A percentile compares a stretch with the other conserved stretches of the same genome.
Evolutionary conservation across 768 basidiomycete genomes (phyloP).

Genomic region (Boletus reticulatus): DNA sequence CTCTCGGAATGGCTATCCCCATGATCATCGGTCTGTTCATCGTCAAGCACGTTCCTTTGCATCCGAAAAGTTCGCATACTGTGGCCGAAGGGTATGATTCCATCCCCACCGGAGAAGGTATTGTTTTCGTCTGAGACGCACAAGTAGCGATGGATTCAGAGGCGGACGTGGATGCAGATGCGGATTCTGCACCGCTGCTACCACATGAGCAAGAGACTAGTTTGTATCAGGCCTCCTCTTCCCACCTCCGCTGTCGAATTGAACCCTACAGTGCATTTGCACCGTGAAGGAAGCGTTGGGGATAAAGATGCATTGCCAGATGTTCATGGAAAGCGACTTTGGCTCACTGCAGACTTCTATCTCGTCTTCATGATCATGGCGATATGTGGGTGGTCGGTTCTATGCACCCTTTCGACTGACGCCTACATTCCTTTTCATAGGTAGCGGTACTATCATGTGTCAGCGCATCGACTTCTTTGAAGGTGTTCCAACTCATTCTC

Average conservation of each 20-base stretch:
- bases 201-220: slow-evolving; percentile 15
- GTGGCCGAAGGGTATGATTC: slow-evolving; percentile 18
- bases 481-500: background rate
- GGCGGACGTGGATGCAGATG: slow-evolving; percentile 13
- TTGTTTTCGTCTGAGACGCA: slow-evolving; percentile 25
- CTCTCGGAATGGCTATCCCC: slow-evolving; percentile 73
- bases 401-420: background rate
- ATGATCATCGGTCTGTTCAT: slow-evolving; percentile 78
- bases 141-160: slow-evolving; percentile 13
- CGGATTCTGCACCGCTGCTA: slow-evolving; percentile 23
- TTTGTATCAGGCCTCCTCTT: slow-evolving; percentile 24
- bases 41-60: slow-evolving; percentile 66
- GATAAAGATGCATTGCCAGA: slow-evolving; percentile 42
- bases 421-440: slow-evolving; percentile 30
- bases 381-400: slow-evolving; percentile 43
- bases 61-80: slow-evolving; percentile 28
- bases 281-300: background rate
- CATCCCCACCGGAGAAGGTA: slow-evolving; percentile 14
- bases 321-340: slow-evolving; percentile 51
- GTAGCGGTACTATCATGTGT: slow-evolving; percentile 79
- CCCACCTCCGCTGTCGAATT: slow-evolving; percentile 20
- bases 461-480: slow-evolving; percentile 18
- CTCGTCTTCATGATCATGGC: slow-evolving; percentile 54
- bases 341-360: slow-evolving; percentile 60
- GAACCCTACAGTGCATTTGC: slow-evolving; percentile 12